phyloP scores from a whole-genome alignment of 805 yeast genomes.

The Limtongozyma cylindracea region DNA sequence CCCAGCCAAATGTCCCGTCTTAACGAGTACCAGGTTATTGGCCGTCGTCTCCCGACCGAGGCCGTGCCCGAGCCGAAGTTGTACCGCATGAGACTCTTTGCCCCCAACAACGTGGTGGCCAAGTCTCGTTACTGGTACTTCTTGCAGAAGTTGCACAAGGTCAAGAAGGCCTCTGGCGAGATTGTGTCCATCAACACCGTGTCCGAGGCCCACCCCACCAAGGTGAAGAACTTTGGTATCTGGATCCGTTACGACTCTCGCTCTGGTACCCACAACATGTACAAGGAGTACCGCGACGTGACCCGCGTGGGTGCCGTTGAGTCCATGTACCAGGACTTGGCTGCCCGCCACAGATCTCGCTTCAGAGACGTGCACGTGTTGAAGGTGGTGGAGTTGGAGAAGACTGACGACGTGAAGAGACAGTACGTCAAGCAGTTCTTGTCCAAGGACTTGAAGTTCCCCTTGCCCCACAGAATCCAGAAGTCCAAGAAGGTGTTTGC shows the following conservation, averaged over 20 bases:
- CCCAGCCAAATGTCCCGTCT: slow-evolving; percentile 51
- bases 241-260: slow-evolving; percentile 99
- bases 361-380: slow-evolving; percentile 98
- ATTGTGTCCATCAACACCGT: slow-evolving; percentile 81
- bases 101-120: slow-evolving; percentile 97
- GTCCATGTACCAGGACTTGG: slow-evolving; percentile 97
- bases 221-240: slow-evolving; percentile 98
- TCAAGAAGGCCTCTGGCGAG: slow-evolving; percentile 99
- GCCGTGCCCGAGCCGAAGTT: slow-evolving; percentile 98
- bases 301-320: slow-evolving; percentile 98
- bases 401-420: slow-evolving; percentile 96
- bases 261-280: slow-evolving; percentile 99
- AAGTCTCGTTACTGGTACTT: slow-evolving; percentile 99
- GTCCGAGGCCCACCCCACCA: slow-evolving; percentile 91
- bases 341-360: slow-evolving; percentile 99
- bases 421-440: slow-evolving; percentile 96
- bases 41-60: slow-evolving; percentile 99
- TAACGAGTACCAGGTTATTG: slow-evolving; percentile 98
- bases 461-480: slow-evolving; percentile 98
- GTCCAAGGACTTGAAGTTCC: slow-evolving; percentile 92
- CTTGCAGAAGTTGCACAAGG: slow-evolving; percentile 97
- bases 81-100: slow-evolving; percentile 99
- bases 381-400: slow-evolving; percentile 97
- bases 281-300: slow-evolving; percentile 99
- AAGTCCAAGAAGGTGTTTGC: slow-evolving; percentile 75